Base-by-base conservation (phyloP, 2,329 filamentous ascomycete genomes). In the Cladophialophora exuberans region DNA sequence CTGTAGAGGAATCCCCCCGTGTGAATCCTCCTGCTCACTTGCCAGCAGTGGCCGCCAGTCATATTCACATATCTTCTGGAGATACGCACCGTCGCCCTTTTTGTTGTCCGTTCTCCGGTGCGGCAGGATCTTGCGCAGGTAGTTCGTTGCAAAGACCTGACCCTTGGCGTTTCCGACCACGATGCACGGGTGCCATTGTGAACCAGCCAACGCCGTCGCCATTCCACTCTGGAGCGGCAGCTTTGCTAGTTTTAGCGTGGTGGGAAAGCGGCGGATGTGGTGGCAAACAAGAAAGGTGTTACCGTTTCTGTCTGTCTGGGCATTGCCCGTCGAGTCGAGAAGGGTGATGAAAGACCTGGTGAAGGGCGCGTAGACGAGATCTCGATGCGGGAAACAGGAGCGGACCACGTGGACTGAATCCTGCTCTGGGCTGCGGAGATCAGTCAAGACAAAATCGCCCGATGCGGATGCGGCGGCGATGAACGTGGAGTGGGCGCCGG, bases 61-160 rank as follows among this genome's bases (percentile, higher is more conserved):
- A 61, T 84, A 81, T 20, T 71, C 67, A 60, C 84, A 84, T 79
- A 82, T 83, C 5, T 70, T 76, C 59, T 83, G 79, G 54, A 82
- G 75, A 72, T 75, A 82, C 9, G 78, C 74, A 6, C 73, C 70
- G 7, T 74, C 73, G 3, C 35, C 46, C 18, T 41, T 46, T n/a
- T 42, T 26, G 3, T 38, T 22, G n/a, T 51, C 55, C 15, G 15
- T 25, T 15, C 49, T 35, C 7, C 47, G 42, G 31, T 56, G 49
- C 3, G 62, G 77, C 15, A 80, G 59, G 2, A 83, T 66, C 38
- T 78, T 75, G 7, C 74, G 72, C 30, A 83, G 65, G 0, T 80
- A 78, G 61, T 83, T 85, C 2, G 73, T 76, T 1, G 73, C 73
- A 6, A 76, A 65, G 0, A 82, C 78, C 15, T 73, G 73, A 0